These are phyloP conservation scores for Neopestalotiopsis sp. DNA, from an alignment of 2,329 filamentous ascomycete species.

Conservation along the genomic window DNA sequence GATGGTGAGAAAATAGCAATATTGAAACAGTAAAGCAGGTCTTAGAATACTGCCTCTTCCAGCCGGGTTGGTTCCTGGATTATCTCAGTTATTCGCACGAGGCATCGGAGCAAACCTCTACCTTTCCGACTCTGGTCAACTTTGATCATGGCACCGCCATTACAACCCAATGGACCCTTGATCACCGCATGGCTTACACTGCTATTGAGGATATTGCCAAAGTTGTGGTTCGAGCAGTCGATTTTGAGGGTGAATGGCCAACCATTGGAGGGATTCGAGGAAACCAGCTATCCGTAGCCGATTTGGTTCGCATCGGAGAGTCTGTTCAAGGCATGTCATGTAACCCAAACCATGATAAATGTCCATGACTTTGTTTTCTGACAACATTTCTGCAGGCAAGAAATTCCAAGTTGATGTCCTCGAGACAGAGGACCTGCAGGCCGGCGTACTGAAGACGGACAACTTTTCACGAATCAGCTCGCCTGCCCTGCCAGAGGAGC, in stretches of 20 bases:
- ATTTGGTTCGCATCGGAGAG: conserved; percentile 41
- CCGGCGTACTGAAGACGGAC: conserved; percentile 30
- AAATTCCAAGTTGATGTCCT: conserved; percentile 37
- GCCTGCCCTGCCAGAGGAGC: conserved; percentile 33
- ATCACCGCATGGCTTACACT: conserved; percentile 38
- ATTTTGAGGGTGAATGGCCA: conserved; percentile 47
- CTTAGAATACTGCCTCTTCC: conserved; percentile 44
- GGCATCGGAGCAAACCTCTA: conserved; percentile 42
- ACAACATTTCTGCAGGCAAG: conserved; percentile 24
- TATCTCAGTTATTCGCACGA: conserved; percentile 52
- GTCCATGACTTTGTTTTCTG: too few species aligned
- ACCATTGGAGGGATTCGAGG: conserved; percentile 43
- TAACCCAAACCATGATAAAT: too few species aligned
- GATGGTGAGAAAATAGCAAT: too few species aligned
- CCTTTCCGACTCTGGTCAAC: conserved; percentile 39
- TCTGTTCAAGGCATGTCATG: conserved; percentile 37
- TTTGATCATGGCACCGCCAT: neutral
- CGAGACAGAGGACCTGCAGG: conserved; percentile 37
- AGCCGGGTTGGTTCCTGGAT: conserved; percentile 53
- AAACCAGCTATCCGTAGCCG: conserved; percentile 31
- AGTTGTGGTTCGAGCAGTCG: conserved; percentile 42
- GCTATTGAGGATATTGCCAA: conserved; percentile 41
- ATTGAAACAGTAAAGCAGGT: neutral
- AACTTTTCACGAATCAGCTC: conserved; percentile 34
- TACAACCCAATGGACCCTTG: neutral